These are phyloP conservation scores for Ganoderma multipileum DNA, from an alignment of 1,284 basidiomycete species.

Conservation along the genomic window DNA sequence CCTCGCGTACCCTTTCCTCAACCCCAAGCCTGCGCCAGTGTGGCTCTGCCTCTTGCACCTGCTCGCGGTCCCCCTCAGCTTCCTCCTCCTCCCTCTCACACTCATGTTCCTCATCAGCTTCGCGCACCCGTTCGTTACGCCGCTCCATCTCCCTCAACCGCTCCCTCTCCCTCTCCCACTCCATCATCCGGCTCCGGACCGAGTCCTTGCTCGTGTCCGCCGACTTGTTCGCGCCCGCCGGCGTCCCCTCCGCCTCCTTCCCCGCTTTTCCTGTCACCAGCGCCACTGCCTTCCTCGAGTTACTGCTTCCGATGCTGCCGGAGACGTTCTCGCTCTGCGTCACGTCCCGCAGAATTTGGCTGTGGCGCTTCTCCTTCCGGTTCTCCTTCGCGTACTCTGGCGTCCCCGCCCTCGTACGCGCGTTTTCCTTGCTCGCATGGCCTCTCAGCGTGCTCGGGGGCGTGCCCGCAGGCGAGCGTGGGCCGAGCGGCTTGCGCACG, in stretches of 20 bases:
- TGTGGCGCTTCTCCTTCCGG: conserved; percentile 27
- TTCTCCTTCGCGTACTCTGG: conserved; percentile 11
- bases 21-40: conserved; percentile 25
- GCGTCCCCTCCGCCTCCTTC: conserved; percentile 24
- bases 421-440: conserved; percentile 33
- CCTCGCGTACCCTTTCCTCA: conserved; percentile 51
- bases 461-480: conserved; percentile 34
- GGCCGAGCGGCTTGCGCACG: conserved; percentile 35
- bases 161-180: conserved; percentile 66
- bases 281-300: conserved; percentile 1
- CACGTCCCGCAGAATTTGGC: conserved; percentile 34
- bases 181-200: conserved; percentile 57
- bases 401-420: background rate
- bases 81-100: conserved; percentile 37
- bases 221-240: conserved; percentile 31
- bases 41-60: conserved; percentile 41
- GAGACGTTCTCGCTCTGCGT: conserved; percentile 29
- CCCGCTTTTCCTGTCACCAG: conserved; percentile 11
- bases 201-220: conserved; percentile 40
- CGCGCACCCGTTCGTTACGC: conserved; percentile 47
- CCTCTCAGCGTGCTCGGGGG: conserved; percentile 11
- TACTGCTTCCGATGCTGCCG: conserved; percentile 3
- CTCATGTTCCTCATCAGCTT: conserved; percentile 50
- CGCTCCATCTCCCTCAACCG: conserved; percentile 60
- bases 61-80: conserved; percentile 18